phyloP scores from a whole-genome alignment of 73 alveolate species.

The Paramecium bursaria region DNA sequence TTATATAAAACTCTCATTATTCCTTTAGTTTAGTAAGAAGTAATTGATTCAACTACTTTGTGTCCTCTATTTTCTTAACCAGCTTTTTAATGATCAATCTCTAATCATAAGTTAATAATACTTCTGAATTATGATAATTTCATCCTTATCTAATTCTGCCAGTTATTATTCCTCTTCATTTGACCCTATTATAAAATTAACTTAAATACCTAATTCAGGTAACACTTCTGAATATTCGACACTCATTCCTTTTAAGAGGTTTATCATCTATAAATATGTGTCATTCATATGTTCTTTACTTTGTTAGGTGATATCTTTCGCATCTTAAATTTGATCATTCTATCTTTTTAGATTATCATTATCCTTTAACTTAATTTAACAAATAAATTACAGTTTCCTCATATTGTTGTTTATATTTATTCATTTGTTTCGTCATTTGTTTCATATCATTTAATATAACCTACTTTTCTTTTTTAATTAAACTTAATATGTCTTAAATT shows the following conservation, averaged over 20 bases:
- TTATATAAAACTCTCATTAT: too few relatives aligned
- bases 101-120: too few relatives aligned
- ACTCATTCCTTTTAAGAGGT: background rate
- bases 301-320: slow-evolving; percentile 11
- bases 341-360: background rate
- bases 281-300: slow-evolving; percentile 28
- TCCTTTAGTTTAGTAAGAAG: slow-evolving; percentile 28
- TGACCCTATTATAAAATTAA: background rate
- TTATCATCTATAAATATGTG: slow-evolving; percentile 29
- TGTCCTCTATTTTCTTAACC: slow-evolving; percentile 39
- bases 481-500: slow-evolving; percentile 9
- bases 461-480: slow-evolving; percentile 48
- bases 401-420: background rate
- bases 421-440: slow-evolving; percentile 48
- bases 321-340: slow-evolving; percentile 6
- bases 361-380: background rate
- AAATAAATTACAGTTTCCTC: slow-evolving; percentile 3
- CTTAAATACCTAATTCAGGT: slow-evolving; percentile 5
- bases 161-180: background rate
- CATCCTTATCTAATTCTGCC: slow-evolving; percentile 24
- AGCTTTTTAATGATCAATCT: slow-evolving; percentile 36
- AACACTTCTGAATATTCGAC: slow-evolving; percentile 7
- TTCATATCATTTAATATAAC: slow-evolving; percentile 54
- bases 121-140: slow-evolving; percentile 5
- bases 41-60: slow-evolving; percentile 14